Evolutionary conservation across 2,329 filamentous ascomycete species (phyloP).

Genomic region (Paradendryphiella salina): DNA sequence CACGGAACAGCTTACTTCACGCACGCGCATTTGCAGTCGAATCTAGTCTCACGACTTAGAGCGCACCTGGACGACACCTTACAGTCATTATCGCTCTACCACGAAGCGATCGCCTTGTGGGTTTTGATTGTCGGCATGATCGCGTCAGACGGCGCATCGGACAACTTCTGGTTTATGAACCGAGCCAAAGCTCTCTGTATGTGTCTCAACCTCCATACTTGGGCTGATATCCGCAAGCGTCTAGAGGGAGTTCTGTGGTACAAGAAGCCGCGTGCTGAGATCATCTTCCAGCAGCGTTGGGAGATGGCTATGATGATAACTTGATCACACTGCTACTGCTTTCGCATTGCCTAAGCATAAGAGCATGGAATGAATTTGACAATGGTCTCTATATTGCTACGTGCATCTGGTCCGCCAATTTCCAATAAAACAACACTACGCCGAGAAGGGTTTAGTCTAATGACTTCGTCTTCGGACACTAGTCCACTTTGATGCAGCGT

Average conservation of each 20-base stretch:
- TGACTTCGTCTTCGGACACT: no score
- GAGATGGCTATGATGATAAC: neutral
- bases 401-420: no score
- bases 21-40: slow-evolving; percentile 44
- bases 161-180: neutral
- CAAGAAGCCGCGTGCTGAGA: neutral
- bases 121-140: slow-evolving; percentile 1
- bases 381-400: no score
- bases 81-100: neutral
- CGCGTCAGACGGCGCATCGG: neutral
- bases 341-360: no score
- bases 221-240: neutral
- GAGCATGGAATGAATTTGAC: no score
- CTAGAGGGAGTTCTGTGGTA: slow-evolving; percentile 3
- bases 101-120: slow-evolving; percentile 5
- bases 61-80: slow-evolving; percentile 8
- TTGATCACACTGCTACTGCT: neutral
- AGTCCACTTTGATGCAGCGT: no score
- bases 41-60: slow-evolving; percentile 15
- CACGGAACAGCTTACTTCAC: slow-evolving; percentile 62
- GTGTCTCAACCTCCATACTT: neutral
- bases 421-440: no score
- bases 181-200: neutral
- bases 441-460: no score
- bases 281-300: neutral